Conservation (phyloP, 1,284 basidiomycete species). For the Ceratobasidium sp. region DNA sequence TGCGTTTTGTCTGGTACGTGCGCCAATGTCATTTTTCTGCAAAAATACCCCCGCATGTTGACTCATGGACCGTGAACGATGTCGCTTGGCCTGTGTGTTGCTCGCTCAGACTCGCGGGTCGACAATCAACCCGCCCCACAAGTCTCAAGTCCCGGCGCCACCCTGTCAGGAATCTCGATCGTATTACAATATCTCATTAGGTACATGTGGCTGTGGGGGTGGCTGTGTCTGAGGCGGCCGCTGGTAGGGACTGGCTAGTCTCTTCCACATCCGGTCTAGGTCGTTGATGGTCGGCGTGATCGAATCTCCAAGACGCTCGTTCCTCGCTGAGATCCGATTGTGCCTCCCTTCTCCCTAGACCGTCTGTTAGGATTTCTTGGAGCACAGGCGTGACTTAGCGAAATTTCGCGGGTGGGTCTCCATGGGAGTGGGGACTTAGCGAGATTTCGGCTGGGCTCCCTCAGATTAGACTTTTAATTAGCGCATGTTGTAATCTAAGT, state of each 20-base stretch:
- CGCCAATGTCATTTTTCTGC: not conserved
- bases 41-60: not conserved
- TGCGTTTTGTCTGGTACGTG: not conserved
- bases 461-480: constrained; percentile 29
- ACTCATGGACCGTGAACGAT: not conserved
- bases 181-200: not conserved
- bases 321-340: constrained; percentile 25
- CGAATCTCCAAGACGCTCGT: constrained; percentile 27
- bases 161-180: not conserved
- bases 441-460: not conserved
- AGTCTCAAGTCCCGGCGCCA: not conserved
- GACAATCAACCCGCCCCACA: not conserved
- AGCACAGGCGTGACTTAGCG: constrained; percentile 30
- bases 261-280: constrained; percentile 28
- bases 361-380: not conserved
- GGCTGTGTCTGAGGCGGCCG: too few relatives aligned
- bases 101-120: not conserved
- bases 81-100: not conserved
- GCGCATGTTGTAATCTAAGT: constrained; percentile 8
- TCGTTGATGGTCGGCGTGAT: not conserved
- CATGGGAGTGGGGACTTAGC: constrained; percentile 27
- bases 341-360: constrained; percentile 8
- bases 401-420: constrained; percentile 10
- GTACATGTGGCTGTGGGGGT: not conserved
- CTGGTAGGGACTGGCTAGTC: constrained; percentile 3